phyloP scores from a whole-genome alignment of 768 basidiomycete species.

The Artomyces pyxidatus region DNA sequence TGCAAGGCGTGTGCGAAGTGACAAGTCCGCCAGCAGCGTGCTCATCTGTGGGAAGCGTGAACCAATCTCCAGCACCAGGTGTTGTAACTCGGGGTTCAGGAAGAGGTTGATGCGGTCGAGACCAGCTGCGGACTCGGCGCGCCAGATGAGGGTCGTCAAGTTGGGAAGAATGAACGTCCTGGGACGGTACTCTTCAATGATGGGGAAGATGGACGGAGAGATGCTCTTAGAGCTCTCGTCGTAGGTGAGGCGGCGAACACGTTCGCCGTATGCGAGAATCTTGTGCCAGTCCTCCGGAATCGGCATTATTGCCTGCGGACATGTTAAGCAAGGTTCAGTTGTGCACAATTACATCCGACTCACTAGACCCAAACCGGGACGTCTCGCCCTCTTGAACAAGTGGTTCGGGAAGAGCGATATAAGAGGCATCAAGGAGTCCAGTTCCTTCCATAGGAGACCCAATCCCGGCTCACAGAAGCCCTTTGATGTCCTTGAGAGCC shows the following conservation, averaged over 20 bases:
- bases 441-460: constrained; percentile 66
- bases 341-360: too few species aligned
- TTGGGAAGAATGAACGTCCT: constrained; percentile 58
- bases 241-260: constrained; percentile 62
- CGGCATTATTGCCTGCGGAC: constrained; percentile 60
- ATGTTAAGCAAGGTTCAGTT: too few species aligned
- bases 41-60: constrained; percentile 48
- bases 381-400: constrained; percentile 60
- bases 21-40: constrained; percentile 56
- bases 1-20: constrained; percentile 53
- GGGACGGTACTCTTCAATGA: constrained; percentile 58
- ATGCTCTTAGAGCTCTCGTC: constrained; percentile 60
- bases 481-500: constrained; percentile 68
- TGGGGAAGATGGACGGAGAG: constrained; percentile 55
- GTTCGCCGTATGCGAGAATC: constrained; percentile 57
- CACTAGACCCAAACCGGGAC: constrained; percentile 72
- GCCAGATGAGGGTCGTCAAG: constrained; percentile 65
- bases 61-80: constrained; percentile 55
- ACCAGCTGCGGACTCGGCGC: constrained; percentile 55
- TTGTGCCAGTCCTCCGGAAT: constrained; percentile 61
- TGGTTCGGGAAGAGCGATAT: constrained; percentile 63
- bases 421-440: constrained; percentile 67
- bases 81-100: constrained; percentile 54
- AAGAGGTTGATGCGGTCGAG: constrained; percentile 60
- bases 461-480: constrained; percentile 68